A percentile compares a stretch with the other conserved stretches of the same genome.
Conservation (phyloP, 306 rosid species). For the Trifolium repens region DNA sequence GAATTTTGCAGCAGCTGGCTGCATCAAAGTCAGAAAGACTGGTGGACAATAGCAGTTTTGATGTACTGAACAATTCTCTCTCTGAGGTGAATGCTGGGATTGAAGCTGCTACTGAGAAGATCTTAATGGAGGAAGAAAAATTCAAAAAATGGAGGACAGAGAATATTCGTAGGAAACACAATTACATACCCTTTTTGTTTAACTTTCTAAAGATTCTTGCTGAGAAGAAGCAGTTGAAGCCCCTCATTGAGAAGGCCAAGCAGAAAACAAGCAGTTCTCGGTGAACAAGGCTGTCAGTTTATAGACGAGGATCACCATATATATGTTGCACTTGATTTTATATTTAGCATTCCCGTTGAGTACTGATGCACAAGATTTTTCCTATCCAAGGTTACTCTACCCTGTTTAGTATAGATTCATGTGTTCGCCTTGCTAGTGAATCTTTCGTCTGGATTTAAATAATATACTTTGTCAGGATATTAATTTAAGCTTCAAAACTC, state of each 20-base stretch:
- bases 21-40: slow-evolving; percentile 67
- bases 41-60: slow-evolving; percentile 59
- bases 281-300: slow-evolving; percentile 49
- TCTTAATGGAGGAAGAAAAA: slow-evolving; percentile 93
- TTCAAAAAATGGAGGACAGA: slow-evolving; percentile 94
- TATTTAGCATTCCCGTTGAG: slow-evolving; percentile 35
- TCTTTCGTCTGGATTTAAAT: slow-evolving; percentile 34
- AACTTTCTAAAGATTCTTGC: slow-evolving; percentile 96
- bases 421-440: slow-evolving; percentile 27
- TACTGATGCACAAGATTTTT: slow-evolving; percentile 36
- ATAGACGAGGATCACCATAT: not conserved
- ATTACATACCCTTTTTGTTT: slow-evolving; percentile 94
- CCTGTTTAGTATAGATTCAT: slow-evolving; percentile 36
- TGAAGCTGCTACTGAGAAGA: slow-evolving; percentile 86
- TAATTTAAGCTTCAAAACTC: slow-evolving; percentile 19
- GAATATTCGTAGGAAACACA: slow-evolving; percentile 92
- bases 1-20: slow-evolving; percentile 87
- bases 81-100: slow-evolving; percentile 91
- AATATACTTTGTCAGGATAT: slow-evolving; percentile 13
- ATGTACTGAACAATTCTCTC: slow-evolving; percentile 82
- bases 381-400: slow-evolving; percentile 33
- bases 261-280: slow-evolving; percentile 72
- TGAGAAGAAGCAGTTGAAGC: slow-evolving; percentile 97
- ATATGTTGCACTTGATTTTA: slow-evolving; percentile 38
- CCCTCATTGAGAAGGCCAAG: slow-evolving; percentile 97